A percentile compares a stretch with the other conserved stretches of the same genome.
phyloP scores from a whole-genome alignment of 345 rosid species.

The Stellera chamaejasme region DNA sequence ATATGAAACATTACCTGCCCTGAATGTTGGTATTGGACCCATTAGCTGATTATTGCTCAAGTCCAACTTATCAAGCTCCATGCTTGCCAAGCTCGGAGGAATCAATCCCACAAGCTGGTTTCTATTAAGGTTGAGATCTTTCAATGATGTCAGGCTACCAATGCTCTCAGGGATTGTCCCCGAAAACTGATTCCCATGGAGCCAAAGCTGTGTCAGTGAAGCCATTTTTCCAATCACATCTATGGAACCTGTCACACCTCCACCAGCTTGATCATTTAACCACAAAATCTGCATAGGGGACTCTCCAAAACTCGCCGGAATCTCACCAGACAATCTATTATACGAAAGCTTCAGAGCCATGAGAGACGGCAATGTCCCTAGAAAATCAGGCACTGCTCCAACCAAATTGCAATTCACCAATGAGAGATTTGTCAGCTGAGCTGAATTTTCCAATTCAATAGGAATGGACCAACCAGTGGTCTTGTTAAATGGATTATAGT shows the following conservation, averaged over 20 bases:
- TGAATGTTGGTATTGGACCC: slow-evolving; percentile 41
- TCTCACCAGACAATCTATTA: slow-evolving; percentile 32
- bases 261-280: slow-evolving; percentile 37
- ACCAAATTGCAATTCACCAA: slow-evolving; percentile 28
- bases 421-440: slow-evolving; percentile 30
- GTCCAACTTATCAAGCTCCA: slow-evolving; percentile 31
- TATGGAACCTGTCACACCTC: slow-evolving; percentile 29
- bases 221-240: slow-evolving; percentile 34
- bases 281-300: slow-evolving; percentile 34
- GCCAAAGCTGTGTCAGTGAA: slow-evolving; percentile 37
- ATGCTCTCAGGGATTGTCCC: slow-evolving; percentile 37
- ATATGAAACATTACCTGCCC: slow-evolving; percentile 30
- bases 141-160: slow-evolving; percentile 26
- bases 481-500: slow-evolving; percentile 32
- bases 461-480: slow-evolving; percentile 42
- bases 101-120: slow-evolving; percentile 38
- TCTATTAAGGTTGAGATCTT: slow-evolving; percentile 35
- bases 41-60: slow-evolving; percentile 34
- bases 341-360: slow-evolving; percentile 27
- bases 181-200: slow-evolving; percentile 39
- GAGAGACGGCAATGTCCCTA: slow-evolving; percentile 30
- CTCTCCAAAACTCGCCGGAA: slow-evolving; percentile 31
- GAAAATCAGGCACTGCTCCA: slow-evolving; percentile 33
- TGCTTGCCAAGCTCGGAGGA: slow-evolving; percentile 36
- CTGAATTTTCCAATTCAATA: slow-evolving; percentile 24